phyloP scores from a whole-genome alignment of 371 early-diverging fungal genomes.

The Haplosporangium sp. region DNA sequence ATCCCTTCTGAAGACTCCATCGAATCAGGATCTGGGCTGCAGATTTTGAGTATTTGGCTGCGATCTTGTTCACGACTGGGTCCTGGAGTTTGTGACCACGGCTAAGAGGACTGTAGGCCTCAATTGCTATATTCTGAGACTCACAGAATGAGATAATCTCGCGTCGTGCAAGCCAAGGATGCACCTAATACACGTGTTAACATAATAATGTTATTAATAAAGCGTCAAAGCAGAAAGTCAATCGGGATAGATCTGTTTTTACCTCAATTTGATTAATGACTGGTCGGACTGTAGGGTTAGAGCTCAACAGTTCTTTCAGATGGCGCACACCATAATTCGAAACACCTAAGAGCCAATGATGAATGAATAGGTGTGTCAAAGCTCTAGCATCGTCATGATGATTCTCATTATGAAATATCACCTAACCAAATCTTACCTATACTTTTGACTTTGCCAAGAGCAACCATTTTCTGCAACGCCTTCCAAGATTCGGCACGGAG shows the following conservation, averaged over 20 bases:
- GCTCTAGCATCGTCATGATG: background rate
- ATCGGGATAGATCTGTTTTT: background rate
- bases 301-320: constrained; percentile 66
- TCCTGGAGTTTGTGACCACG: constrained; percentile 64
- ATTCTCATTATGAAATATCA: background rate
- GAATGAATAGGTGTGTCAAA: background rate
- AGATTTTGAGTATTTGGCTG: constrained; percentile 58
- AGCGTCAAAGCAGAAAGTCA: background rate
- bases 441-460: constrained; percentile 65
- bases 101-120: constrained; percentile 70
- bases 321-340: constrained; percentile 80
- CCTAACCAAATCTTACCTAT: constrained; percentile 55
- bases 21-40: constrained; percentile 63
- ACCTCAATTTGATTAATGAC: constrained; percentile 84
- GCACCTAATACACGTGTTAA: constrained; percentile 37
- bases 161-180: constrained; percentile 58
- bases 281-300: constrained; percentile 72
- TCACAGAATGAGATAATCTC: constrained; percentile 62
- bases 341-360: constrained; percentile 61
- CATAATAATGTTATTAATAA: background rate
- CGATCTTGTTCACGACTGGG: constrained; percentile 59
- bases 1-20: constrained; percentile 63
- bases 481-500: constrained; percentile 65
- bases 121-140: constrained; percentile 61
- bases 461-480: constrained; percentile 64